Evolutionary conservation across 352 stramenopile genomes (phyloP).

Genomic region (Globisporangium yorkense): DNA sequence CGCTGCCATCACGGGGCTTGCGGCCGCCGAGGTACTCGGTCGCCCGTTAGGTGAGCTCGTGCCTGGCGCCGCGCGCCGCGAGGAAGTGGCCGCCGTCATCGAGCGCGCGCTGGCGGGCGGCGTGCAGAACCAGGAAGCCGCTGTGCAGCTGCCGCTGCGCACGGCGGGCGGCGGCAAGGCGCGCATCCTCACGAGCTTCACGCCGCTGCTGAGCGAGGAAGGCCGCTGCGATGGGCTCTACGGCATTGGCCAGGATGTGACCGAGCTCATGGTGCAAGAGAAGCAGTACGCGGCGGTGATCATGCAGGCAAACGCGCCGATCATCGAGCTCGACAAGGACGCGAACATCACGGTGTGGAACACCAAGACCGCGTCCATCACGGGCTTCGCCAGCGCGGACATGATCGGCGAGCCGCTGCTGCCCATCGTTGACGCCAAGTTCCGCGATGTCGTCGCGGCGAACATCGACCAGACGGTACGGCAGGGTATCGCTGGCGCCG

Average conservation of each 20-base stretch:
- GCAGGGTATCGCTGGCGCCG: constrained; percentile 34
- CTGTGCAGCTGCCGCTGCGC: constrained; percentile 41
- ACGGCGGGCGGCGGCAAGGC: constrained; percentile 37
- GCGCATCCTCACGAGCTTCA: constrained; percentile 49
- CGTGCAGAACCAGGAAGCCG: constrained; percentile 1
- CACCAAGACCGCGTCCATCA: constrained; percentile 21
- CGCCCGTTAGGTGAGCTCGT: constrained; percentile 39
- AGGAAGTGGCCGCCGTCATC: constrained; percentile 25
- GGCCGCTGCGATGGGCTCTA: constrained; percentile 45
- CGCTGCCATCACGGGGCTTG: constrained; percentile 52
- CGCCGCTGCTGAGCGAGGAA: constrained; percentile 34
- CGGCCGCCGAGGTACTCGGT: constrained; percentile 29
- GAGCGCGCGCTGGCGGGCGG: constrained; percentile 11
- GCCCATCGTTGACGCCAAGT: constrained; percentile 40
- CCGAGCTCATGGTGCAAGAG: constrained; percentile 30
- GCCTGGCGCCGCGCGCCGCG: constrained; percentile 17
- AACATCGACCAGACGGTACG: constrained; percentile 45
- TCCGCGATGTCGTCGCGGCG: constrained; percentile 34
- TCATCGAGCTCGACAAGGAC: constrained; percentile 71
- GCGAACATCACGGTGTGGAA: constrained; percentile 68
- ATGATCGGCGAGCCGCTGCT: constrained; percentile 22
- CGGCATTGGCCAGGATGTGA: constrained; percentile 57
- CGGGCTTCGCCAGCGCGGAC: constrained; percentile 34
- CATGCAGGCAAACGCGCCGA: constrained; percentile 70
- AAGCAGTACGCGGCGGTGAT: constrained; percentile 55